Conservation (phyloP, 2,329 filamentous ascomycete species). For the Bipolaris zeicola region DNA sequence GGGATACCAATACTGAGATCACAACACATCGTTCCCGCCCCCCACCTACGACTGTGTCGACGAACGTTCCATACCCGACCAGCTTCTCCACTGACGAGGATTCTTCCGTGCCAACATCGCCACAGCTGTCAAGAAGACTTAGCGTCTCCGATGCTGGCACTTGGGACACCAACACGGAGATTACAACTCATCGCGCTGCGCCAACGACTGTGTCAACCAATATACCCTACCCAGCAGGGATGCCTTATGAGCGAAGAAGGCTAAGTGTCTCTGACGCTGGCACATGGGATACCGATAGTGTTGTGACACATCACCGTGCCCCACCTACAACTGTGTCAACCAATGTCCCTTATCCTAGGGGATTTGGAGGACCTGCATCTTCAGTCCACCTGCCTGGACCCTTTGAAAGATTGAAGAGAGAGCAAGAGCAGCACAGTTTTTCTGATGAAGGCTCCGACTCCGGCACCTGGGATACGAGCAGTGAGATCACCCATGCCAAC, state of each 20-base stretch:
- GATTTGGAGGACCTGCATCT: constrained; percentile 6
- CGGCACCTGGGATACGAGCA: constrained; percentile 16
- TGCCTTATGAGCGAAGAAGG: constrained; percentile 9
- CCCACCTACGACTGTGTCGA: constrained; percentile 13
- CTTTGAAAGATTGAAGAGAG: constrained; percentile 10
- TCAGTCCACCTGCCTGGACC: constrained; percentile 9
- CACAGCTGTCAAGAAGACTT: constrained; percentile 7
- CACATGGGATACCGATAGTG: constrained; percentile 14
- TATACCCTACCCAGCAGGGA: constrained; percentile 6
- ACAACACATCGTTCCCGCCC: constrained; percentile 7
- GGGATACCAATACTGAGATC: constrained; percentile 11
- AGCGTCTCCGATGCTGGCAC: constrained; percentile 14
- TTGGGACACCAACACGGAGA: constrained; percentile 12
- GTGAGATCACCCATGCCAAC: constrained; percentile 15
- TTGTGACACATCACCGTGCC: constrained; percentile 5
- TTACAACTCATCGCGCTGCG: constrained; percentile 5
- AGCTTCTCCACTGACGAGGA: not conserved
- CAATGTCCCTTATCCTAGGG: constrained; percentile 12
- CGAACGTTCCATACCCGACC: constrained; percentile 11
- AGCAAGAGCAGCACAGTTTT: constrained; percentile 7
- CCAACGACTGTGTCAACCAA: constrained; percentile 15
- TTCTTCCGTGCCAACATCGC: not conserved
- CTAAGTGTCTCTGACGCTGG: constrained; percentile 12
- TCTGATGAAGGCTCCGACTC: constrained; percentile 13
- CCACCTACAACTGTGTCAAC: constrained; percentile 12